Conservation (phyloP, 208 protist species). For the Trypanosoma conorhini region DNA sequence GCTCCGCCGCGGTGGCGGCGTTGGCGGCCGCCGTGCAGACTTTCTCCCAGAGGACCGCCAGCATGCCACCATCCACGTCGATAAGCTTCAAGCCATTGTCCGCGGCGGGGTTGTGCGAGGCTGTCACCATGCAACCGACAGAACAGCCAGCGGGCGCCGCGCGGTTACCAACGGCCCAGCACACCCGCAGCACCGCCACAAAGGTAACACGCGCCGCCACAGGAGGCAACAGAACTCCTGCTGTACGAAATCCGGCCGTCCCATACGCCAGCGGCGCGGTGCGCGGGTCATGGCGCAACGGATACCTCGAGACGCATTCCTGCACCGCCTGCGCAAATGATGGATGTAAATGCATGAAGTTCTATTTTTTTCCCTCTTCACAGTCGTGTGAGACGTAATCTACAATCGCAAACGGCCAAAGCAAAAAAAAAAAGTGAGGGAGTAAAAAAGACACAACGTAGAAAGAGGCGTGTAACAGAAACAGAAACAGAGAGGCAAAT, state of each 20-base stretch:
- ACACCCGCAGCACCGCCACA: slow-evolving; percentile 57
- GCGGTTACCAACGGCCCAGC: slow-evolving; percentile 23
- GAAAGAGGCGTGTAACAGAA: neutral
- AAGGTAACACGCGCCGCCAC: slow-evolving; percentile 63
- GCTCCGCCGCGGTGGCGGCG: slow-evolving; percentile 41
- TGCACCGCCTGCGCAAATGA: slow-evolving; percentile 17
- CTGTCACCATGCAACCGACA: slow-evolving; percentile 85
- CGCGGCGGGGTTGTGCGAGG: slow-evolving; percentile 79
- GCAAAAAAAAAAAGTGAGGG: slow-evolving; percentile 4
- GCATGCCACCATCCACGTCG: slow-evolving; percentile 79
- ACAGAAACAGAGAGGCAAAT: neutral
- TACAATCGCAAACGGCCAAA: neutral
- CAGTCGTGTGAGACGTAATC: neutral
- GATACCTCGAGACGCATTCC: slow-evolving; percentile 34
- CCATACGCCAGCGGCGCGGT: slow-evolving; percentile 51
- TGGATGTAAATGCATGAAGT: slow-evolving; percentile 1
- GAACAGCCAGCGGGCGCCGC: slow-evolving; percentile 11
- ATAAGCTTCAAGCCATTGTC: slow-evolving; percentile 93
- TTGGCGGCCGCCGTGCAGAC: slow-evolving; percentile 68
- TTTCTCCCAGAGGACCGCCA: slow-evolving; percentile 61
- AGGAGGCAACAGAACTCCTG: slow-evolving; percentile 40
- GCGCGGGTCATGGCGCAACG: slow-evolving; percentile 41
- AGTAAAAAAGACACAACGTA: slow-evolving; percentile 8
- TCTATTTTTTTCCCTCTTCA: slow-evolving; percentile 4
- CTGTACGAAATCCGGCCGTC: slow-evolving; percentile 79